Evolutionary conservation across 306 rosid species (phyloP).

Genomic region (Dalbergia cultrata): DNA sequence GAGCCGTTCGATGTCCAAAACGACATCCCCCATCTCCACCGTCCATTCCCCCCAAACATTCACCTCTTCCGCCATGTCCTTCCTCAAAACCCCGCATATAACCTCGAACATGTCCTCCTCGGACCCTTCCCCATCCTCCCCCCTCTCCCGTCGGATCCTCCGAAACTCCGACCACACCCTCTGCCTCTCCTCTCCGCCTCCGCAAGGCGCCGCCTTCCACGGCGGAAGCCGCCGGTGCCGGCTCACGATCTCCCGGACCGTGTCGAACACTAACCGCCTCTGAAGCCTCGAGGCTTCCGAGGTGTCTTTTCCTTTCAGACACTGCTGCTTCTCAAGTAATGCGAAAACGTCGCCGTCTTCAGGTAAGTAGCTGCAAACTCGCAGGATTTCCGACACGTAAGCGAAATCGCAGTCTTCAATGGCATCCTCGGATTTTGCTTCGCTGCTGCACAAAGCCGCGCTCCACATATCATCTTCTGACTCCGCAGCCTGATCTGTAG

Average conservation of each 20-base stretch:
- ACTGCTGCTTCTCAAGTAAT: slow-evolving; percentile 77
- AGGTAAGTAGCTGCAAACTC: slow-evolving; percentile 66
- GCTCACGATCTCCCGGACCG: slow-evolving; percentile 65
- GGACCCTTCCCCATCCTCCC: slow-evolving; percentile 47
- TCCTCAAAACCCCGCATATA: slow-evolving; percentile 71
- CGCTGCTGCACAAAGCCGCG: slow-evolving; percentile 52
- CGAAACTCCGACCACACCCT: slow-evolving; percentile 75
- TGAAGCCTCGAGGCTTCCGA: slow-evolving; percentile 62
- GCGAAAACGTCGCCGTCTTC: slow-evolving; percentile 68
- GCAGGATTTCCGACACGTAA: slow-evolving; percentile 77
- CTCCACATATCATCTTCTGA: slow-evolving; percentile 80
- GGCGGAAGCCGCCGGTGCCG: slow-evolving; percentile 73
- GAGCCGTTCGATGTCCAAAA: slow-evolving; percentile 83
- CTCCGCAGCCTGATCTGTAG: slow-evolving; percentile 67
- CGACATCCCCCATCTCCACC: slow-evolving; percentile 70
- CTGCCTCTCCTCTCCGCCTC: slow-evolving; percentile 29
- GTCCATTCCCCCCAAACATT: slow-evolving; percentile 75
- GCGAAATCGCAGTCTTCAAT: slow-evolving; percentile 64
- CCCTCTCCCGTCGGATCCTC: slow-evolving; percentile 70
- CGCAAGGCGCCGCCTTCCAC: slow-evolving; percentile 63
- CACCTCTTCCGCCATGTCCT: slow-evolving; percentile 75
- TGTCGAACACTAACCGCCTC: slow-evolving; percentile 80
- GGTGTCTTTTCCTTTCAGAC: slow-evolving; percentile 73
- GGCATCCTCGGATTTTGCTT: slow-evolving; percentile 57
- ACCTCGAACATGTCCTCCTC: slow-evolving; percentile 71